Percentiles rank a stretch among this genome's conserved stretches.
Evolutionary conservation across 345 rosid genomes (phyloP).

Genomic region (Euphorbia tirucalli): DNA sequence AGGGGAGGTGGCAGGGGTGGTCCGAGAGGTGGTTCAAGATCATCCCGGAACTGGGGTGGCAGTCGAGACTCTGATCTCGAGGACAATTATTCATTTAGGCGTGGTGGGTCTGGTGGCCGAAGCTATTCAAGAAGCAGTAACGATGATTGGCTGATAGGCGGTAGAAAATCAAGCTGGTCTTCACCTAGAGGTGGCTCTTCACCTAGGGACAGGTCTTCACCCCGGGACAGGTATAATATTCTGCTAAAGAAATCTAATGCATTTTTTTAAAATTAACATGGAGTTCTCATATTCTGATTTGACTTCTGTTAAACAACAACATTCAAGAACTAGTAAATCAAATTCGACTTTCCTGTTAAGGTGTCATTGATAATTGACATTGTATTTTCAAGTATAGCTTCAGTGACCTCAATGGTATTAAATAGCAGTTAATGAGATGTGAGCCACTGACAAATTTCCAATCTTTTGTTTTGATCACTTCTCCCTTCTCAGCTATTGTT

Average conservation of each 20-base stretch:
- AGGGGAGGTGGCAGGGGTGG: conserved; percentile 29
- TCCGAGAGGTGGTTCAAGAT: conserved; percentile 32
- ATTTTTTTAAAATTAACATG: no score
- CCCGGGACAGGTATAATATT: conserved; percentile 7
- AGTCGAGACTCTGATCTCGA: conserved; percentile 47
- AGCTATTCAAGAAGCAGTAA: conserved; percentile 50
- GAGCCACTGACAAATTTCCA: no score
- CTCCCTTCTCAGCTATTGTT: background rate
- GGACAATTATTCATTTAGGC: conserved; percentile 24
- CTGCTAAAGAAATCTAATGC: background rate
- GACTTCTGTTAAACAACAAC: no score
- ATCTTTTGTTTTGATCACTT: no score
- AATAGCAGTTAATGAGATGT: no score
- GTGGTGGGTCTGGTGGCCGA: conserved; percentile 63
- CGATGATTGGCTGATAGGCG: conserved; percentile 79
- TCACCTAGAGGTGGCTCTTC: background rate
- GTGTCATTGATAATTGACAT: no score
- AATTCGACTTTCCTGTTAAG: no score
- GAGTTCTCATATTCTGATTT: no score
- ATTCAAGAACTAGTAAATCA: no score
- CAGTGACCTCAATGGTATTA: no score
- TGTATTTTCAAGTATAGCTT: no score
- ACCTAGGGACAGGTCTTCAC: conserved; percentile 1
- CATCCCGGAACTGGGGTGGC: conserved; percentile 60
- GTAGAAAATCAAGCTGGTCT: conserved; percentile 52